These are phyloP conservation scores for Cornus florida DNA, from an alignment of 148 eudicot genomes.

Conservation along the genomic window DNA sequence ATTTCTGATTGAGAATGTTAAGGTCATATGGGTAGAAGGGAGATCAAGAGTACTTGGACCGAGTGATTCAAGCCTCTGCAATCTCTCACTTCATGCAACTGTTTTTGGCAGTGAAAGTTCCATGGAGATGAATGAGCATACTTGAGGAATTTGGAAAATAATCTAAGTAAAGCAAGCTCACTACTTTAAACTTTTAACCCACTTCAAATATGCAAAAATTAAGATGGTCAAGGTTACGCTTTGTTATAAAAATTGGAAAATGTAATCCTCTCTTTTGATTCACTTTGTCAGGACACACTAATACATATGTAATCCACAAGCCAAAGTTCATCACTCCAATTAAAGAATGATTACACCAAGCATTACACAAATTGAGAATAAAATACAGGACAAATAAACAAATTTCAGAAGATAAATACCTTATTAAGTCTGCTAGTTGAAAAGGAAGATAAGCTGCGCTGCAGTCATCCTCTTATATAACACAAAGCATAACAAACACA, in stretches of 20 bases:
- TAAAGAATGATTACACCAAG: not conserved
- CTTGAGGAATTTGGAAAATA: no score
- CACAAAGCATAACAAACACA: not conserved
- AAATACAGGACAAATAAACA: not conserved
- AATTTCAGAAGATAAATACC: constrained; percentile 10
- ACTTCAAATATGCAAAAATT: not conserved
- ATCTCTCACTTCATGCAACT: no score
- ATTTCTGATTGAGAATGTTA: no score
- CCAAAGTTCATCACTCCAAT: not conserved
- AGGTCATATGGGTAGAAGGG: no score
- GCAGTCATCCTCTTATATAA: constrained; percentile 7
- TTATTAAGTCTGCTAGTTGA: not conserved
- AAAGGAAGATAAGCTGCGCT: not conserved
- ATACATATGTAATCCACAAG: not conserved
- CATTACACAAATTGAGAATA: not conserved
- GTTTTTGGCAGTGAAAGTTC: no score
- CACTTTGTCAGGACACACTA: not conserved
- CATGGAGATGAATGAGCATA: no score
- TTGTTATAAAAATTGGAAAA: no score
- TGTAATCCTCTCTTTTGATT: no score
- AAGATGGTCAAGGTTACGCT: no score
- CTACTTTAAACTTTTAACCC: not conserved
- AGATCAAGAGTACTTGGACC: no score
- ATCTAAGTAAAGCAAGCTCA: no score
- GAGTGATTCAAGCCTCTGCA: no score